These are phyloP conservation scores for Aureobasidium sp. DNA, from an alignment of 2,329 filamentous ascomycete genomes.

Conservation along the genomic window DNA sequence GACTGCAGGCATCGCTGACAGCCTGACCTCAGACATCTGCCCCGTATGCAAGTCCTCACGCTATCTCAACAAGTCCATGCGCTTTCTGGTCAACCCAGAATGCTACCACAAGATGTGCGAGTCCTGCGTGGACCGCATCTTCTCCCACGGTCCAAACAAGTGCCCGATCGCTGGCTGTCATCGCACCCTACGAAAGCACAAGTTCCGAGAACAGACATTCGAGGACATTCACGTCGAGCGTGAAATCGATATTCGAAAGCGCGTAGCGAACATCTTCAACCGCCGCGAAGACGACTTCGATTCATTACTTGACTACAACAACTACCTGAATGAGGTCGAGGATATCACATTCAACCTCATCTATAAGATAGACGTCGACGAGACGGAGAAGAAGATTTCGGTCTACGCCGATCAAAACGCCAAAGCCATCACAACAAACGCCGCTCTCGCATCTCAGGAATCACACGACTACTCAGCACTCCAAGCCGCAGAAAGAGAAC, in stretches of 20 bases:
- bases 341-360: constrained; percentile 84
- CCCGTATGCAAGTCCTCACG: constrained; percentile 95
- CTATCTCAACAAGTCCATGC: constrained; percentile 89
- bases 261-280: constrained; percentile 73
- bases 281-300: constrained; percentile 87
- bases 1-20: constrained; percentile 15
- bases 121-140: constrained; percentile 89
- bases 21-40: constrained; percentile 58
- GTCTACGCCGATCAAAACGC: constrained; percentile 68
- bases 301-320: constrained; percentile 72
- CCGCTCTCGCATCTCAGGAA: constrained; percentile 40
- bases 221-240: constrained; percentile 76
- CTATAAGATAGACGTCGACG: constrained; percentile 58
- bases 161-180: constrained; percentile 87
- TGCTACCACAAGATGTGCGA: constrained; percentile 99
- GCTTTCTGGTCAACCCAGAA: constrained; percentile 93
- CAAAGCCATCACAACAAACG: constrained; percentile 45
- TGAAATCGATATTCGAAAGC: constrained; percentile 79
- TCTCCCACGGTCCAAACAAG: constrained; percentile 81
- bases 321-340: constrained; percentile 91
- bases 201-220: constrained; percentile 84
- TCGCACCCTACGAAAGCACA: constrained; percentile 74
- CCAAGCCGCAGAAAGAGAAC: constrained; percentile 56
- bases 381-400: constrained; percentile 51
- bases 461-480: constrained; percentile 37